Base-by-base conservation (phyloP, 805 yeast genomes). In the Saccharomycopsis sp. region DNA sequence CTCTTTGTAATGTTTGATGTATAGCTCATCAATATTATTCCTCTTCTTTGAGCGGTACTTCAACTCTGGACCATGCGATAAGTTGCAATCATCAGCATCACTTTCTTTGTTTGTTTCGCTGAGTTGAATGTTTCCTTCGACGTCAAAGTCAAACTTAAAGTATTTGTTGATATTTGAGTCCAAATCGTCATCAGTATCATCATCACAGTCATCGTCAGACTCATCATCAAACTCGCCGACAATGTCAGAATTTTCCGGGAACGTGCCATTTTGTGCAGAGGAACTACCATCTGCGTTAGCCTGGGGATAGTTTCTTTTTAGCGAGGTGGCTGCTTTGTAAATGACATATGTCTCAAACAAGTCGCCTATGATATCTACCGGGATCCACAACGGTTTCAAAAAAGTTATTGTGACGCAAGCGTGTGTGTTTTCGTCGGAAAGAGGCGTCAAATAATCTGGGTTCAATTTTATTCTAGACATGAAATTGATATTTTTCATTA, bases 41-140 rank as follows among this genome's bases (percentile, higher is more conserved):
- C 59, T 41, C 20, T 34, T 48, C 29, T 57, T 57, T 5, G 52
- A 20, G 44, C 57, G 53, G 21, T 52, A 57, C 21, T 48, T 54
- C 34, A 46, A 12, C 52, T 51, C 37, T 29, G 37, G 37, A 29
- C 37, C 37, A 29, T 29, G 12, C 5, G 37, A 29, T 29, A 7
- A 12, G 37, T 29, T 12, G 12, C 12, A 29, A 29, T 29, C 37
- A 29, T 29, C 12, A 12, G 12, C 37, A 29, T 29, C 37, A 12
- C 12, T 29, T 12, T 7, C 37, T 29, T 29, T 29, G 12, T 7
- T 12, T 12, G 37, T 29, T 29, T 29, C 37, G 12, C 37, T 29
- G n/a, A n/a, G n/a, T n/a, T n/a, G n/a, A n/a, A n/a, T n/a, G 12
- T 12, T 29, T 29, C 5, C 12, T 7, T 29, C 12, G 37, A 29